phyloP scores from a whole-genome alignment of 2,329 filamentous ascomycete genomes.

The Lasiodiplodia theobromae region DNA sequence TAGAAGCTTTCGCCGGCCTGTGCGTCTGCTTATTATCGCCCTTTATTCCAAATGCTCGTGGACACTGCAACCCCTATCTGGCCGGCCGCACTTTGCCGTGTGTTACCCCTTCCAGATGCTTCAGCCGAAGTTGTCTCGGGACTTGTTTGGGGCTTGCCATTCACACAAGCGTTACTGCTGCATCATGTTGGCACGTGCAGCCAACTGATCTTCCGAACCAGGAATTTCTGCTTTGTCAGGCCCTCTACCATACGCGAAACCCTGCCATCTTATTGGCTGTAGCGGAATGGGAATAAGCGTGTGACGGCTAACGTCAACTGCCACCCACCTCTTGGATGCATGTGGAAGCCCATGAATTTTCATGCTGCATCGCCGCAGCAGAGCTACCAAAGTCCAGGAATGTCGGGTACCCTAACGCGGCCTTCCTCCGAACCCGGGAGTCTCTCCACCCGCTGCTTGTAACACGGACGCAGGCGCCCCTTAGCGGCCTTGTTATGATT shows the following conservation, averaged over 20 bases:
- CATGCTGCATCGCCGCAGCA: background rate
- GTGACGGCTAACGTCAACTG: background rate
- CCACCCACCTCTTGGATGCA: slow-evolving; percentile 8
- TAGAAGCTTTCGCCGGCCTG: slow-evolving; percentile 6
- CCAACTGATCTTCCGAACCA: background rate
- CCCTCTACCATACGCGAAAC: background rate
- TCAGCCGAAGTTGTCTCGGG: background rate
- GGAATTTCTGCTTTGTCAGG: slow-evolving; percentile 8
- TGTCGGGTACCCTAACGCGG: background rate
- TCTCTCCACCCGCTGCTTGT: background rate
- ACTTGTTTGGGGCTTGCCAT: background rate
- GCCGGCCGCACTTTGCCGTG: background rate
- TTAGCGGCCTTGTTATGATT: background rate
- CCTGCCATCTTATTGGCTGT: background rate
- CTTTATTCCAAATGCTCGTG: background rate
- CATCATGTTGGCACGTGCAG: background rate
- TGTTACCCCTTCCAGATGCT: background rate
- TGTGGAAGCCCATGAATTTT: background rate
- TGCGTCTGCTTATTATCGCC: background rate
- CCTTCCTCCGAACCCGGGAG: slow-evolving; percentile 1
- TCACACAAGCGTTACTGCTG: background rate
- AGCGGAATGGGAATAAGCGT: background rate
- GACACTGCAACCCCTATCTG: background rate
- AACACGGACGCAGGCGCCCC: background rate
- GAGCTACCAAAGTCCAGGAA: slow-evolving; percentile 2